Evolutionary conservation across 1,284 basidiomycete species (phyloP).

Genomic region (Rhodotorula glutinis): DNA sequence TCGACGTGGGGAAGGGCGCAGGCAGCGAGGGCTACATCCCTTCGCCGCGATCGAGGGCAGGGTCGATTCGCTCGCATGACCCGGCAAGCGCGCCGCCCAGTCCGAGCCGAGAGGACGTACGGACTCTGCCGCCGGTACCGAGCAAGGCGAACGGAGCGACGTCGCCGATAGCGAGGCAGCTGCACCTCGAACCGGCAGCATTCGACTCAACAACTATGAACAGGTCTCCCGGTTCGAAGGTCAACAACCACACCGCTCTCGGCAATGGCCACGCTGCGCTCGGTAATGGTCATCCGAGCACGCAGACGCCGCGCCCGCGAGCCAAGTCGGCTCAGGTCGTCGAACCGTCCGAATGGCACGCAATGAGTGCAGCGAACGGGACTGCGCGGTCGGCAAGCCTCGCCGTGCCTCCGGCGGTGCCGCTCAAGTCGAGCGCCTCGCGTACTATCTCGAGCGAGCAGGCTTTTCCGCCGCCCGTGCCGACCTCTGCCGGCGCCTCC

Average conservation of each 20-base stretch:
- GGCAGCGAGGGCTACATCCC: neutral
- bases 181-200: too few relatives aligned
- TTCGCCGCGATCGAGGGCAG: neutral
- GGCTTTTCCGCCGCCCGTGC: neutral
- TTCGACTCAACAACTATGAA: too few relatives aligned
- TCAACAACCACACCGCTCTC: too few relatives aligned
- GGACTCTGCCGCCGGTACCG: too few relatives aligned
- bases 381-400: neutral
- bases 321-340: neutral
- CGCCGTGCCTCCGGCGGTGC: neutral
- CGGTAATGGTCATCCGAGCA: neutral
- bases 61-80: neutral
- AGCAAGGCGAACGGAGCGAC: too few relatives aligned
- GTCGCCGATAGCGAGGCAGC: too few relatives aligned
- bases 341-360: neutral
- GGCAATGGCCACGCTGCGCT: neutral
- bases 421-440: neutral
- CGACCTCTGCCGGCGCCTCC: neutral
- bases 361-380: neutral
- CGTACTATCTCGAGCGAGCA: neutral
- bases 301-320: neutral
- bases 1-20: neutral
- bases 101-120: too few relatives aligned
- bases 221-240: too few relatives aligned
- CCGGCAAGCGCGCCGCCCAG: neutral